Base-by-base conservation (phyloP, 768 basidiomycete genomes). In the Rhodotorula diobovata region DNA sequence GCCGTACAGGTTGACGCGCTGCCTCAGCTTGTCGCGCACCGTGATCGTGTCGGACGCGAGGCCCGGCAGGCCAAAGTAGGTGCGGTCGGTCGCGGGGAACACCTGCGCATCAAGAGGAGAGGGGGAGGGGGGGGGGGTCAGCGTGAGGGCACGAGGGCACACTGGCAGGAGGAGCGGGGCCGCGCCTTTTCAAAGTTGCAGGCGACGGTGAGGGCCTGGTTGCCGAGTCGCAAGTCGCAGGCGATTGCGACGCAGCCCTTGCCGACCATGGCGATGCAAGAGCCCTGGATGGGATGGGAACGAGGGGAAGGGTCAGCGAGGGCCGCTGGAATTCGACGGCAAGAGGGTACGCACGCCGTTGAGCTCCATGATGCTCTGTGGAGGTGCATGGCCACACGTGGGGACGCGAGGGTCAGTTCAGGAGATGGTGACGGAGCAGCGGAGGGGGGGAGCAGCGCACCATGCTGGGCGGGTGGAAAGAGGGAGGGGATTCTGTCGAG, bases 231-330 rank as follows among this genome's bases (percentile, higher is more conserved):
- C 76, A 95, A 79, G 83, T 99, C 96, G 64, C 90, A 92, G 37
- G 95, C 96, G 82, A 98, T 98, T 63, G 96, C 96, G 61, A 99
- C 96, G 81, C 96, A 99, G 77, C 93, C 90, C 83, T 98, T 97
- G 73, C 96, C 96, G 70, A 90, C 89, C 96, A 99, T 99, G 84
- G 96, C 96, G 82, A 99, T 86, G 78, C 95, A 91, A 83, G 94
- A 96, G 83, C 96, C 96, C 74, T 75, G 66, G 34, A 37, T n/a
- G n/a, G n/a, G n/a, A n/a, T n/a, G n/a, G 46, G 7, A 20, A 46
- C 15, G 20, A 30, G n/a, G 23, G 15, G 14, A 9, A 18, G 21
- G 30, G 46, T 30, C 41, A 46, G 65, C 32, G n/a, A 11, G 32
- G 61, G 16, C 0, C 37, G 6, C 5, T 0, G 0, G 45, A 5